Evolutionary conservation across 2,329 filamentous ascomycete species (phyloP).

Genomic region (Orbilia javanica): DNA sequence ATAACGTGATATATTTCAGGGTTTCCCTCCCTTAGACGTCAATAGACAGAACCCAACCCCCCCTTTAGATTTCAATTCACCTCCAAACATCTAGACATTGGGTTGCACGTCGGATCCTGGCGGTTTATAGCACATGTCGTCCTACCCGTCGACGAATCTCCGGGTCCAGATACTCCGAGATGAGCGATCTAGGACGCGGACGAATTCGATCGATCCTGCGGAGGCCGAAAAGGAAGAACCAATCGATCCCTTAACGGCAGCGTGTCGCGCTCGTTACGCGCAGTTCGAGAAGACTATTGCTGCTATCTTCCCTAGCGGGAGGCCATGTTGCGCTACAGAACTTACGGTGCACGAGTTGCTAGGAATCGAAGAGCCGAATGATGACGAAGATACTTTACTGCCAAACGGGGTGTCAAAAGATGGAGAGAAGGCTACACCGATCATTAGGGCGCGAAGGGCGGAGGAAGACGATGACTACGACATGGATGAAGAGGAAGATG

Average conservation of each 20-base stretch:
- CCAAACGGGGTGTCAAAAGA: constrained; percentile 58
- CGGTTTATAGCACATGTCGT: constrained; percentile 44
- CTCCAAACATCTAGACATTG: constrained; percentile 3
- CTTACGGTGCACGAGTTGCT: constrained; percentile 59
- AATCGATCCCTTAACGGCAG: constrained; percentile 60
- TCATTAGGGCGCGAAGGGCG: constrained; percentile 68
- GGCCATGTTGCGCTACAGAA: constrained; percentile 61
- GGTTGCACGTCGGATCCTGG: constrained; percentile 11
- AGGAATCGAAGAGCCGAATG: constrained; percentile 58
- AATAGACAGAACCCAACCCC: constrained; percentile 25
- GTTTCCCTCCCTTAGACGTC: constrained; percentile 25
- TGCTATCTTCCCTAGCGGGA: constrained; percentile 61
- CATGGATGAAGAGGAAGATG: constrained; percentile 72
- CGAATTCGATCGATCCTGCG: constrained; percentile 61
- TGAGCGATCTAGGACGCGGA: constrained; percentile 60
- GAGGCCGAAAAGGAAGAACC: constrained; percentile 62
- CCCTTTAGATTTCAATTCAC: constrained; percentile 16
- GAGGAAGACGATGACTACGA: constrained; percentile 81
- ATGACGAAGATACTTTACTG: constrained; percentile 53
- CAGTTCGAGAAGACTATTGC: constrained; percentile 61
- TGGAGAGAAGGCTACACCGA: constrained; percentile 56
- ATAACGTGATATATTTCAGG: constrained; percentile 57
- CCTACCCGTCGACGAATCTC: constrained; percentile 58
- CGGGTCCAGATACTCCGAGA: constrained; percentile 58
- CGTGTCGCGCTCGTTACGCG: constrained; percentile 62